Evolutionary conservation across 495 filamentous ascomycete species (phyloP).

Genomic region (Pyronema domesticum): DNA sequence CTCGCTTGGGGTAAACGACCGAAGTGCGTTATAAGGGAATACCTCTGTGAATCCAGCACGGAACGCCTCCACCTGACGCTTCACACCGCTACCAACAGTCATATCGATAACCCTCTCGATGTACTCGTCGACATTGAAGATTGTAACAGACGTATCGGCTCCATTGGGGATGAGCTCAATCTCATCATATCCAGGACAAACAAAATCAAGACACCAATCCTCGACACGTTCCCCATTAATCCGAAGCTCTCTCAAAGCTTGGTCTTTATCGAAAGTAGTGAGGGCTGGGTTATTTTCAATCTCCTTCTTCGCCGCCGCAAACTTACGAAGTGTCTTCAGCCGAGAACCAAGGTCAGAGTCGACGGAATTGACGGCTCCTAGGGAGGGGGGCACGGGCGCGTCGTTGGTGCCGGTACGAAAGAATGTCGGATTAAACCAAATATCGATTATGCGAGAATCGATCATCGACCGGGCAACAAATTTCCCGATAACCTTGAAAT

Average conservation of each 20-base stretch:
- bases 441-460: slow-evolving; percentile 92
- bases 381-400: slow-evolving; percentile 57
- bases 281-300: slow-evolving; percentile 53
- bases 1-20: slow-evolving; percentile 90
- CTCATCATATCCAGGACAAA: slow-evolving; percentile 74
- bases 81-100: slow-evolving; percentile 75
- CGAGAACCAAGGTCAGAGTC: slow-evolving; percentile 74
- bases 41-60: slow-evolving; percentile 83
- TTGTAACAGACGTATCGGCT: slow-evolving; percentile 53
- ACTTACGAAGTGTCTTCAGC: slow-evolving; percentile 73
- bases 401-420: slow-evolving; percentile 72
- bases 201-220: slow-evolving; percentile 83
- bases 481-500: slow-evolving; percentile 90
- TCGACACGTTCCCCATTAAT: slow-evolving; percentile 63
- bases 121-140: slow-evolving; percentile 77
- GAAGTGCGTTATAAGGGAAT: slow-evolving; percentile 82
- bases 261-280: slow-evolving; percentile 47
- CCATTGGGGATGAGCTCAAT: slow-evolving; percentile 72
- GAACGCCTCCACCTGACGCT: slow-evolving; percentile 81
- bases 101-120: slow-evolving; percentile 79
- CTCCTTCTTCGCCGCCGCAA: slow-evolving; percentile 60
- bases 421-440: slow-evolving; percentile 94
- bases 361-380: slow-evolving; percentile 82
- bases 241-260: slow-evolving; percentile 45
- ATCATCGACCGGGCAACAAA: slow-evolving; percentile 98